Base-by-base conservation (phyloP, 768 basidiomycete species). In the Gautieria morchelliformis region DNA sequence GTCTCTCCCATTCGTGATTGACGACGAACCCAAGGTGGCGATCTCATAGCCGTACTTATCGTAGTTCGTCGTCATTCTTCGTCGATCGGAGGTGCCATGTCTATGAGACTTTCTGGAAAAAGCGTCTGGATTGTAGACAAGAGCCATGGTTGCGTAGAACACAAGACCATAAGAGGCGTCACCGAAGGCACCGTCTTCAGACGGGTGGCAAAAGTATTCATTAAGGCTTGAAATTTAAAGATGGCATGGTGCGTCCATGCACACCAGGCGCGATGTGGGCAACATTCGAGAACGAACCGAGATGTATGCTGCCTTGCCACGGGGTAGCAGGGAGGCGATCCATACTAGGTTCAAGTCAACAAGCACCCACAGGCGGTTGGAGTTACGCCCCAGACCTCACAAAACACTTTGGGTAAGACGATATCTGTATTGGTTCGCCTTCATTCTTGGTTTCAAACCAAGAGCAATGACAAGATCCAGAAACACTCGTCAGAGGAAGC, bases 1-100 rank as follows among this genome's bases (percentile, higher is more conserved):
- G 9, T 55, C 53, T 17, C 11, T 30, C 11, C 27, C 48, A 17
- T 49, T 49, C 15, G 30, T 12, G 41, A 42, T 42, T 9, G 53
- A 55, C 15, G 41, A 42, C 15, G 41, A 42, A 39, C 53, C 53
- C 22, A 46, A 46, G 27, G 53, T 55, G 20, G 53, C 41, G 45
- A 55, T 11, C 41, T 42, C 45, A 50, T 57, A 57, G 32, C 56
- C 56, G 33, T 57, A 49, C 30, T 57, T 57, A 41, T 57, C 56
- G 35, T 57, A 50, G 47, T 37, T 57, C 37, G 56, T 57, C 48
- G 56, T 46, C 56, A 27, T 49, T 37, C 55, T 22, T 27, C 56
- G 45, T 32, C 56, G 56, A 48, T 37, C 56, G 47, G 46, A 57
- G 15, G 55, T 47, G 15, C 20, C 35, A 47, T 32, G 15, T 40